A percentile compares a stretch with the other conserved stretches of the same genome.
Evolutionary conservation across 75 land plant species (phyloP).

Genomic region (Picea sitchensis): DNA sequence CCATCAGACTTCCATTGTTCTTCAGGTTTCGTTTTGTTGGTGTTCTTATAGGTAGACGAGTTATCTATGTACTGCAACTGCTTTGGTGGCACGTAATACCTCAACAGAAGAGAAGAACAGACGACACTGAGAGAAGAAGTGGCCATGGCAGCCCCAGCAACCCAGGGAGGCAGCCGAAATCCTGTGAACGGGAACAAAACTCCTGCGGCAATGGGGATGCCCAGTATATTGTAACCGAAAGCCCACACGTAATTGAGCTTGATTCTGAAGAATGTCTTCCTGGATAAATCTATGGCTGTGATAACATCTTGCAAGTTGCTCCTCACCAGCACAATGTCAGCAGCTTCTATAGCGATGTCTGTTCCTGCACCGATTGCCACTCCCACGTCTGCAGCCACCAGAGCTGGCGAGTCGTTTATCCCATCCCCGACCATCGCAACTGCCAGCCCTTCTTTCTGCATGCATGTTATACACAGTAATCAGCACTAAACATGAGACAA

Average conservation of each 20-base stretch:
- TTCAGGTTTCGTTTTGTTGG: too few relatives aligned
- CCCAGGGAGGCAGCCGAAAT: constrained; percentile 48
- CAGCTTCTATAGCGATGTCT: constrained; percentile 56
- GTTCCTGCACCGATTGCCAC: constrained; percentile 62
- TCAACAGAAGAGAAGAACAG: constrained; percentile 42
- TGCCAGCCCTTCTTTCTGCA: constrained; percentile 21
- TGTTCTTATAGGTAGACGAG: too few relatives aligned
- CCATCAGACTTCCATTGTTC: too few relatives aligned
- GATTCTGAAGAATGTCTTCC: constrained; percentile 41
- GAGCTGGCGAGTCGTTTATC: constrained; percentile 55
- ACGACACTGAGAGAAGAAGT: constrained; percentile 52
- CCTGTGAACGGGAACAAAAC: constrained; percentile 39
- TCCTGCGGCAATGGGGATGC: constrained; percentile 56
- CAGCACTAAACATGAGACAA: too few relatives aligned
- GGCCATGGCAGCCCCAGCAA: constrained; percentile 59
- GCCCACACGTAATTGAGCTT: constrained; percentile 49
- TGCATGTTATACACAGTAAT: too few relatives aligned
- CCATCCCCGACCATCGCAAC: constrained; percentile 68
- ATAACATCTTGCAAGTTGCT: constrained; percentile 50
- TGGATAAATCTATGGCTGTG: constrained; percentile 44
- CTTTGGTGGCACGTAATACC: constrained; percentile 28
- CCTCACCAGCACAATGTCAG: constrained; percentile 52
- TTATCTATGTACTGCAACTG: too few relatives aligned
- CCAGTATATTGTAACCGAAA: constrained; percentile 54
- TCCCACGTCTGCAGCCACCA: constrained; percentile 54